These are phyloP conservation scores for Mortierella antarctica DNA, from an alignment of 192 early-diverging fungal species.

Conservation along the genomic window DNA sequence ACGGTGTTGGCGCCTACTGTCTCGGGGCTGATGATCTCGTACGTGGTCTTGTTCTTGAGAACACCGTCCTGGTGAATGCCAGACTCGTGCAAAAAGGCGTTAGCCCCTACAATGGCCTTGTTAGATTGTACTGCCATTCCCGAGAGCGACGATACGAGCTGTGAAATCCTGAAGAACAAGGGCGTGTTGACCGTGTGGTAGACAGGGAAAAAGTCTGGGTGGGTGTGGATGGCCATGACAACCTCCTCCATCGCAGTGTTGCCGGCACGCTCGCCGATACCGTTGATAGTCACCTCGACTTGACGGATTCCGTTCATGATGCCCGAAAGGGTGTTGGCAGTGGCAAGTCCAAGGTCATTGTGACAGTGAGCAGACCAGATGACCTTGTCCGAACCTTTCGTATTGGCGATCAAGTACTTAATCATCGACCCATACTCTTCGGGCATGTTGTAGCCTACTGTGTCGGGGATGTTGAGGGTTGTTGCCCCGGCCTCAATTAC, in stretches of 20 bases:
- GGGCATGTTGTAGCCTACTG: slow-evolving; percentile 95
- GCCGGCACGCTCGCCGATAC: slow-evolving; percentile 98
- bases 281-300: slow-evolving; percentile 97
- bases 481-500: slow-evolving; percentile 93
- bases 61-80: slow-evolving; percentile 99
- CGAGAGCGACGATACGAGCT: slow-evolving; percentile 87
- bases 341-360: slow-evolving; percentile 96
- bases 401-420: slow-evolving; percentile 81
- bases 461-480: slow-evolving; percentile 98
- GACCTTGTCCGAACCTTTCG: slow-evolving; percentile 74
- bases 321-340: slow-evolving; percentile 94
- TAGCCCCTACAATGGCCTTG: slow-evolving; percentile 98
- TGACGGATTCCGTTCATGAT: slow-evolving; percentile 92
- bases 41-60: slow-evolving; percentile 94
- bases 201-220: slow-evolving; percentile 89
- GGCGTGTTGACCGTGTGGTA: slow-evolving; percentile 91
- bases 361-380: slow-evolving; percentile 98
- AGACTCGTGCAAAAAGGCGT: slow-evolving; percentile 97
- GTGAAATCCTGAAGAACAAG: slow-evolving; percentile 88
- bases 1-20: slow-evolving; percentile 89
- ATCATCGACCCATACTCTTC: slow-evolving; percentile 91
- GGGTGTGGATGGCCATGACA: slow-evolving; percentile 95
- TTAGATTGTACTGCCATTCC: slow-evolving; percentile 98
- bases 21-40: slow-evolving; percentile 96
- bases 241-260: slow-evolving; percentile 97